Evolutionary conservation across 345 rosid genomes (phyloP), one percentile per base, ranked within the genome.

Genomic region (Linum lewisii): DNA sequence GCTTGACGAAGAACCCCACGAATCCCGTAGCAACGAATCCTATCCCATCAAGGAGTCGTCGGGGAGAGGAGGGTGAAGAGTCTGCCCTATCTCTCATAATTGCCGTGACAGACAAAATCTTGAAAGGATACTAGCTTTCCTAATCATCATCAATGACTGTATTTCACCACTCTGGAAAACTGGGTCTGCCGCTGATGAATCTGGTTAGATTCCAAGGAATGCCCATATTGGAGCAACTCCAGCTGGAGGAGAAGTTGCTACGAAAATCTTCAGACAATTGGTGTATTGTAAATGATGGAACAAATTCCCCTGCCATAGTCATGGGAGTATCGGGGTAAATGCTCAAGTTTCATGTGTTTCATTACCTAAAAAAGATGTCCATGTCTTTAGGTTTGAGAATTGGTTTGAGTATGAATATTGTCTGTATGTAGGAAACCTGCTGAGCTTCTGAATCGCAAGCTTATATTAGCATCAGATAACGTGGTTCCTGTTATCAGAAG

Each of bases 251-350:
- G 67, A 67, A 65, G 57, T 75, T 91, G 52, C 84, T 85, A 26
- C 79, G 96, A 53, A 63, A 83, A 23, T 82, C 95, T 4, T 69
- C 84, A n/a, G 73, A 79, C 9, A 91, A 88, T 45, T 88, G 96
- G 95, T 86, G 92, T 49, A 80, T 91, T 19, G 60, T 91, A 24
- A 91, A 88, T 58, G 92, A 86, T 65, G 96, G 98, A 61, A 80
- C 96, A 1, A 58, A 66, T 74, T 61, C 60, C 44, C 95, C 90
- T 36, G 63, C 90, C 66, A 77, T 88, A 56, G 95, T 91, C 64
- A 91, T 91, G 98, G 98, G 98, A 21, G 29, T 84, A 64, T 91
- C 90, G 3, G 98, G 96, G 96, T 88, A 83, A 70, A 59, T 24
- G 38, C 10, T 51, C 24, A 23, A n/a, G n/a, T n/a, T n/a, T n/a